Base-by-base conservation (phyloP, 805 yeast genomes). In the Starmera caribaea region DNA sequence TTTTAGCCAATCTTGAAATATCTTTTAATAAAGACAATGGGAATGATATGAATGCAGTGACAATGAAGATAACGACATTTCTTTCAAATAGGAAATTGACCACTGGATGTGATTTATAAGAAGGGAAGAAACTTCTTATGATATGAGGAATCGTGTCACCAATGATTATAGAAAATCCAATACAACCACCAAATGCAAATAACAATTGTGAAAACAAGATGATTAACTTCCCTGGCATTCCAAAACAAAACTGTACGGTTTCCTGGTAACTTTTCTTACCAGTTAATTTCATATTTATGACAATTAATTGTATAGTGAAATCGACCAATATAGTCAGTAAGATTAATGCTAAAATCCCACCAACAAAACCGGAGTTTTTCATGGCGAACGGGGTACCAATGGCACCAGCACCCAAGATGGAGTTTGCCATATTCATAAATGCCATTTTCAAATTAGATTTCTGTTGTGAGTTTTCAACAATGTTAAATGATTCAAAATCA, bases 101-200 rank as follows among this genome's bases (percentile, higher is more conserved):
- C n/a, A 71, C 57, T 2, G 61, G 51, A 14, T 58, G 47, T 15
- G 47, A 37, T 8, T 45, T 44, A 30, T 62, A 56, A 5, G 54
- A 44, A 0, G 83, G 80, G 42, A 86, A 70, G 29, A 86, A 55
- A 3, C 87, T 74, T 41, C 76, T 65, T 36, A 90, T 57, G 4
- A 89, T 96, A 57, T 87, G 96, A 0, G 97, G 97, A 30, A 90
- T 79, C 0, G 96, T 84, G 53, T 89, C 97, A 16, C 97, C 97
- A 28, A 89, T 87, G 47, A 89, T 90, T 38, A 89, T 89, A 44
- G 95, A 84, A 60, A 87, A 90, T 2, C 96, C 97, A 69, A 87
- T 79, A 44, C 87, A 77, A 0, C 97, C 97, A 21, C 97, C 97
- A 53, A 86, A 79, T 1, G 97, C 97, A 67, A 89, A 89, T 5